Evolutionary conservation across 2,329 filamentous ascomycete genomes (phyloP).

Genomic region (Grosmannia penicillata): DNA sequence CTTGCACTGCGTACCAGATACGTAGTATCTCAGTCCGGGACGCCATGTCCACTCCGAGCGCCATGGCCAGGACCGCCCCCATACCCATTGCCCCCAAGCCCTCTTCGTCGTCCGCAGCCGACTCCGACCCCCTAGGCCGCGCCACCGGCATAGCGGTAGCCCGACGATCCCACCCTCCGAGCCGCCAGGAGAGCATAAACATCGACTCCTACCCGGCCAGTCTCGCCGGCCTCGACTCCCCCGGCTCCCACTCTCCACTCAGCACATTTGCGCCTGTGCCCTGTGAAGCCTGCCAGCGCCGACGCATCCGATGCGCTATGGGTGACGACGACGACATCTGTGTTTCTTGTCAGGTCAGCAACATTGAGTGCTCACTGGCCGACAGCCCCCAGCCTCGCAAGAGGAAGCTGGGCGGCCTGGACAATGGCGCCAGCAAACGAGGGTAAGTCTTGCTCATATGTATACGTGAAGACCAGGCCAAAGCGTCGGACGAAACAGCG

Average conservation of each 20-base stretch:
- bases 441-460: conserved; percentile 39
- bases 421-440: conserved; percentile 50
- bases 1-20: too few relatives aligned
- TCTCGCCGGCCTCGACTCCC: conserved; percentile 36
- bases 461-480: background rate
- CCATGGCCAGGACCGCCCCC: conserved; percentile 45
- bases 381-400: conserved; percentile 67
- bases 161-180: conserved; percentile 20
- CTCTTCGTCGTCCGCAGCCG: conserved; percentile 20
- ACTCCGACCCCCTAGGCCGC: conserved; percentile 16
- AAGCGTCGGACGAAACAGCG: too few relatives aligned
- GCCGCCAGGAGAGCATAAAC: conserved; percentile 31
- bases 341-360: conserved; percentile 63
- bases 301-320: conserved; percentile 63
- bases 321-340: conserved; percentile 61
- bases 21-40: too few relatives aligned
- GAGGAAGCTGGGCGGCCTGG: conserved; percentile 58
- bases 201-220: conserved; percentile 35
- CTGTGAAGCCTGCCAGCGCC: conserved; percentile 60
- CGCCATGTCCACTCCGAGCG: conserved; percentile 37
- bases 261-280: conserved; percentile 31
- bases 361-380: conserved; percentile 64
- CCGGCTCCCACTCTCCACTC: conserved; percentile 31
- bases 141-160: conserved; percentile 6
- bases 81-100: conserved; percentile 52